Conservation (phyloP, 768 basidiomycete species). For the Naganishia randhawae region DNA sequence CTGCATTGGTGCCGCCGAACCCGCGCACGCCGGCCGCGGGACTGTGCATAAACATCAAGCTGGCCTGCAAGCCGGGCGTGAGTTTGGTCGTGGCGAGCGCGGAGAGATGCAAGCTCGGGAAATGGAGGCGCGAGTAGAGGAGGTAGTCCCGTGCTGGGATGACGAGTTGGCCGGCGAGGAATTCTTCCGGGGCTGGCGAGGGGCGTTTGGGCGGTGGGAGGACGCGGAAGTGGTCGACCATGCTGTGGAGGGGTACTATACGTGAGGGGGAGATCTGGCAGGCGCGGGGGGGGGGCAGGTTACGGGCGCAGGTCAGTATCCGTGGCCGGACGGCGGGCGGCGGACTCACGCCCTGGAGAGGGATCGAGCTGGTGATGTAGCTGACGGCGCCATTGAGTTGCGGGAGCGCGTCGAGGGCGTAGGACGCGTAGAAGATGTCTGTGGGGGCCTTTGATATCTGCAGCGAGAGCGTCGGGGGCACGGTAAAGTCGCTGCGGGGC, state of each 20-base stretch:
- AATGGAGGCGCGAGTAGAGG: slow-evolving; percentile 83
- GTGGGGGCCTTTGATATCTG: slow-evolving; percentile 72
- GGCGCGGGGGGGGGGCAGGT: neutral
- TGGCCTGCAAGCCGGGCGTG: slow-evolving; percentile 70
- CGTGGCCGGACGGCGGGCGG: neutral
- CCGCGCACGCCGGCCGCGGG: slow-evolving; percentile 54
- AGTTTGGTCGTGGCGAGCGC: slow-evolving; percentile 82
- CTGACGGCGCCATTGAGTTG: slow-evolving; percentile 87
- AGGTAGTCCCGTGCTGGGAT: slow-evolving; percentile 67
- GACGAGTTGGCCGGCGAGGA: slow-evolving; percentile 72
- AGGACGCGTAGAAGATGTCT: slow-evolving; percentile 79
- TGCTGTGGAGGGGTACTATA: slow-evolving; percentile 72
- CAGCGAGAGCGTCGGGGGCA: slow-evolving; percentile 80
- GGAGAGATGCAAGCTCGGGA: slow-evolving; percentile 82
- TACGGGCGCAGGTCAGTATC: neutral
- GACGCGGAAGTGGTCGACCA: slow-evolving; percentile 81
- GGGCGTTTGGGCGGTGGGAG: slow-evolving; percentile 77
- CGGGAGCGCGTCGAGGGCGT: slow-evolving; percentile 87
- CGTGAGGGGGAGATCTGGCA: slow-evolving; percentile 42
- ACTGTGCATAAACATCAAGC: slow-evolving; percentile 60
- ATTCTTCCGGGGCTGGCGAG: slow-evolving; percentile 72
- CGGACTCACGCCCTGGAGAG: slow-evolving; percentile 57
- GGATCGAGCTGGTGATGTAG: slow-evolving; percentile 87
- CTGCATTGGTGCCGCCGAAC: no score
- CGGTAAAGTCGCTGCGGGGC: slow-evolving; percentile 65